A percentile compares a stretch with the other conserved stretches of the same genome.
These are phyloP conservation scores for Syzygium aromaticum DNA, from an alignment of 345 rosid species.

Conservation along the genomic window DNA sequence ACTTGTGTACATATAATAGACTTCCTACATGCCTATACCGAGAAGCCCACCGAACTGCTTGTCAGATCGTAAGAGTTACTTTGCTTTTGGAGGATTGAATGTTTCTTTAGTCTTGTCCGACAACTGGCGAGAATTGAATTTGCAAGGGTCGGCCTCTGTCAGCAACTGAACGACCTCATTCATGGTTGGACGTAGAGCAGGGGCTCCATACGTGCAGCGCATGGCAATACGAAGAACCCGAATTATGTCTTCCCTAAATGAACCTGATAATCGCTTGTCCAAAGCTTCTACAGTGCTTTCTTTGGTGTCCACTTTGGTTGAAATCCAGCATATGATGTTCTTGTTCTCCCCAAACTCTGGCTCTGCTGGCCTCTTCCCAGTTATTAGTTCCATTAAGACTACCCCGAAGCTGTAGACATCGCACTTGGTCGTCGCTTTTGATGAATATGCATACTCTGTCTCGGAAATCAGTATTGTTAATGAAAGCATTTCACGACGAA, in stretches of 20 bases:
- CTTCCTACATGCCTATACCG: background rate
- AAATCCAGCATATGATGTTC: conserved; percentile 75
- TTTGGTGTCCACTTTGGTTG: conserved; percentile 58
- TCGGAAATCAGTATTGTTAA: background rate
- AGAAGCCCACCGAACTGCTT: background rate
- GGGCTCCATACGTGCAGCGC: conserved; percentile 54
- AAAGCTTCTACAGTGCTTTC: conserved; percentile 65
- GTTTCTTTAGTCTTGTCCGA: conserved; percentile 44
- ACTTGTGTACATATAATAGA: background rate
- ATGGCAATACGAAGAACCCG: conserved; percentile 66
- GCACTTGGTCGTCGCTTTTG: conserved; percentile 80
- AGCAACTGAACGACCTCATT: conserved; percentile 79
- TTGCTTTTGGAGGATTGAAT: conserved; percentile 13
- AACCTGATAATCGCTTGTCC: conserved; percentile 53
- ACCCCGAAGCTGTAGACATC: conserved; percentile 95
- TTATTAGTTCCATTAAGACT: conserved; percentile 79
- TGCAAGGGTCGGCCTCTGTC: conserved; percentile 56
- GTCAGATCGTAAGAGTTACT: background rate
- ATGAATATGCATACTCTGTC: conserved; percentile 81
- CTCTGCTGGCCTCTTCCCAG: conserved; percentile 77
- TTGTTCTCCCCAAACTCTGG: conserved; percentile 73
- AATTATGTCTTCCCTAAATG: conserved; percentile 66
- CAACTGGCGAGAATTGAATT: conserved; percentile 30
- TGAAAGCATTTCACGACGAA: background rate
- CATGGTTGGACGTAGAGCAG: conserved; percentile 77